phyloP scores from a whole-genome alignment of 495 filamentous ascomycete species.

The Thozetella sp. region DNA sequence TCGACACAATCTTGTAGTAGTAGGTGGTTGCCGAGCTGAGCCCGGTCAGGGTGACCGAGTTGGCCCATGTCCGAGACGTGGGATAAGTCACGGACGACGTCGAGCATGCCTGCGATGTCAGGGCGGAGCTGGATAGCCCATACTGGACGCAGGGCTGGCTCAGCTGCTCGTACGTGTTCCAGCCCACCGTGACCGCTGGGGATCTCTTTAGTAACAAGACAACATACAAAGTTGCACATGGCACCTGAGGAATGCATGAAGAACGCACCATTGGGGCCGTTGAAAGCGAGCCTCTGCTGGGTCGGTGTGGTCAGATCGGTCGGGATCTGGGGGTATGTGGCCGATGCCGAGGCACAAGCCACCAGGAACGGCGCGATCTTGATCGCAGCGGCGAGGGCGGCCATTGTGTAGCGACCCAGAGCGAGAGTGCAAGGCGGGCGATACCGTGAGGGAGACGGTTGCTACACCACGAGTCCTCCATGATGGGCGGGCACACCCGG shows the following conservation, averaged over 20 bases:
- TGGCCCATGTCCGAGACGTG: slow-evolving; percentile 40
- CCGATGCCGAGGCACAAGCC: slow-evolving; percentile 35
- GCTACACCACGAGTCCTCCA: too few species aligned
- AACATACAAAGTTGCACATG: background rate
- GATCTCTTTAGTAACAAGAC: too few species aligned
- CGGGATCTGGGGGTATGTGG: slow-evolving; percentile 52
- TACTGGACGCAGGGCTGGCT: slow-evolving; percentile 44
- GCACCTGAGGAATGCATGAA: background rate
- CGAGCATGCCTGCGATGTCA: slow-evolving; percentile 31
- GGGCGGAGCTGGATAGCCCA: slow-evolving; percentile 27
- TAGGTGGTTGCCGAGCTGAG: slow-evolving; percentile 42
- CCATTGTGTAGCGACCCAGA: too few species aligned
- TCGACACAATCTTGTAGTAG: slow-evolving; percentile 56
- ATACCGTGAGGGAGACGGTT: too few species aligned
- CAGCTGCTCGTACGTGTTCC: slow-evolving; percentile 46
- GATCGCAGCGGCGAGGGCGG: too few species aligned
- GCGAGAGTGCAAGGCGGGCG: too few species aligned
- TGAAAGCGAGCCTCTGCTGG: slow-evolving; percentile 59
- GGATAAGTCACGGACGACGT: slow-evolving; percentile 36
- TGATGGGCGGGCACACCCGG: too few species aligned
- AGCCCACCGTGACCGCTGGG: slow-evolving; percentile 55
- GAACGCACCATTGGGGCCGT: slow-evolving; percentile 50
- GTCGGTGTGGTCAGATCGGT: slow-evolving; percentile 55
- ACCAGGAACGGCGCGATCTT: slow-evolving; percentile 48
- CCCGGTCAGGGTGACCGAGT: slow-evolving; percentile 34